Evolutionary conservation across 148 eudicot species (phyloP).

Genomic region (Pouteria glomerata): DNA sequence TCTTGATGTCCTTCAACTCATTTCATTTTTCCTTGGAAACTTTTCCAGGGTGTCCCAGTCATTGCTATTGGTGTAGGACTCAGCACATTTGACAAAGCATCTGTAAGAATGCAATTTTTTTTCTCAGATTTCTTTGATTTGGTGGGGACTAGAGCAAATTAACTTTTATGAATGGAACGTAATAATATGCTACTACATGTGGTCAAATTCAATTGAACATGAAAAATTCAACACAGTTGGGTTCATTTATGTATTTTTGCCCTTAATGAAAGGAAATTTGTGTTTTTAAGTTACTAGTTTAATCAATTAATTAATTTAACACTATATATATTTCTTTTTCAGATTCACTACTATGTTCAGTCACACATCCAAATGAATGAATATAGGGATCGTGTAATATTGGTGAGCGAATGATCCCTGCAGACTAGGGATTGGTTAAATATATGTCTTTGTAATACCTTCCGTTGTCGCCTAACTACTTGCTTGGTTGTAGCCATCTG

Average conservation of each 20-base stretch:
- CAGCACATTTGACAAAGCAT: slow-evolving; percentile 90
- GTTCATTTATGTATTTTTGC: not conserved
- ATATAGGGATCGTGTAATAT: slow-evolving; percentile 83
- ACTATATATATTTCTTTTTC: no score
- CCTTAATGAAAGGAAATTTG: not conserved
- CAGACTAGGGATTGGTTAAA: not conserved
- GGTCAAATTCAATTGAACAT: not conserved
- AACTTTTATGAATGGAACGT: not conserved
- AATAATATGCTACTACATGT: slow-evolving; percentile 1
- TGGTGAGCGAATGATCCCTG: slow-evolving; percentile 50
- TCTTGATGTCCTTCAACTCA: not conserved
- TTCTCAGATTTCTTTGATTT: not conserved
- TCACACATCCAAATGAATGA: slow-evolving; percentile 98
- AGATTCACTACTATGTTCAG: slow-evolving; percentile 89
- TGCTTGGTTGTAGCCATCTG: slow-evolving; percentile 58
- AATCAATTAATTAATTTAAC: slow-evolving; percentile 5
- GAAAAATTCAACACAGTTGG: not conserved
- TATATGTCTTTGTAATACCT: not conserved
- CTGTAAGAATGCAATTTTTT: slow-evolving; percentile 48
- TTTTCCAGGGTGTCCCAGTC: slow-evolving; percentile 81
- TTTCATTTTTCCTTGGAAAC: not conserved
- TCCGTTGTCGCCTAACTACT: slow-evolving; percentile 8
- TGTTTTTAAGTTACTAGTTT: slow-evolving; percentile 1
- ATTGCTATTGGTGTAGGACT: slow-evolving; percentile 87
- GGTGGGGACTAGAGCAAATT: not conserved